These are phyloP conservation scores for Boechera retrofracta DNA, from an alignment of 345 rosid species.

Conservation along the genomic window DNA sequence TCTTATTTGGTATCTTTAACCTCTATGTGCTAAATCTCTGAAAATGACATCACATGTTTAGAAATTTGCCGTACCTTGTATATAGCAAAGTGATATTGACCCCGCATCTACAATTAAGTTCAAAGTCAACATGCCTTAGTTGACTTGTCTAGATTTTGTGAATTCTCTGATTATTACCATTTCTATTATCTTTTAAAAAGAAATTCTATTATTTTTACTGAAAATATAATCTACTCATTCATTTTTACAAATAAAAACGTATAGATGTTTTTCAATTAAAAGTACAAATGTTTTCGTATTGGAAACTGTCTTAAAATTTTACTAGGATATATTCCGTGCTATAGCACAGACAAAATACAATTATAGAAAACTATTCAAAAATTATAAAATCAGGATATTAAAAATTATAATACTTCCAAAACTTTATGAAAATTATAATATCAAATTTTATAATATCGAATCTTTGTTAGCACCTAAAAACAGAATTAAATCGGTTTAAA, in stretches of 20 bases:
- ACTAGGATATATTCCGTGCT: too few relatives aligned
- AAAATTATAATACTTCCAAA: too few relatives aligned
- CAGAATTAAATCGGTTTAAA: too few relatives aligned
- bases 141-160: slow-evolving; percentile 18
- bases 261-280: not conserved
- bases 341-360: too few relatives aligned
- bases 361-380: too few relatives aligned
- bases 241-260: not conserved
- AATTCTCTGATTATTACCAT: slow-evolving; percentile 3
- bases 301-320: too few relatives aligned
- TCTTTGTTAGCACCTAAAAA: not conserved
- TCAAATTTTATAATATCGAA: too few relatives aligned
- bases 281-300: not conserved
- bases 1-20: slow-evolving; percentile 30
- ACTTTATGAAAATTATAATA: too few relatives aligned
- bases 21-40: slow-evolving; percentile 30
- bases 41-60: slow-evolving; percentile 30
- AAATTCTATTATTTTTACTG: not conserved
- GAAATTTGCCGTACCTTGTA: slow-evolving; percentile 14
- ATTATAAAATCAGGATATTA: too few relatives aligned
- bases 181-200: not conserved
- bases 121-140: slow-evolving; percentile 27
- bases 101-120: slow-evolving; percentile 2
- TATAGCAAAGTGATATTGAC: slow-evolving; percentile 19
- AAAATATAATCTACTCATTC: not conserved